Evolutionary conservation across 2,329 filamentous ascomycete genomes (phyloP).

Genomic region (Chaetomiaceae sp.): DNA sequence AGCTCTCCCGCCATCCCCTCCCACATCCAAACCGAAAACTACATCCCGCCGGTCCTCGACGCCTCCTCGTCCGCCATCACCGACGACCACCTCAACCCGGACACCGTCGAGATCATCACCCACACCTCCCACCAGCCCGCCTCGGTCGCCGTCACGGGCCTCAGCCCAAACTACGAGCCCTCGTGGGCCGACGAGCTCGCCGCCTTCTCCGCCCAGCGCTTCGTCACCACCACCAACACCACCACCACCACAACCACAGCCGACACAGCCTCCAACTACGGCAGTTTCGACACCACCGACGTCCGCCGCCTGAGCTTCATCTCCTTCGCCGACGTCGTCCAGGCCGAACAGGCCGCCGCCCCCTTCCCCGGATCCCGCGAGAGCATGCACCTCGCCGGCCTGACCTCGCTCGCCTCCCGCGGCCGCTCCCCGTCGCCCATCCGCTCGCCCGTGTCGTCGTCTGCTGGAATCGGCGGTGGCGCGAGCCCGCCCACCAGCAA

Average conservation of each 20-base stretch:
- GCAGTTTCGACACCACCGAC: constrained; percentile 70
- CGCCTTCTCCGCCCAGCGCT: constrained; percentile 44
- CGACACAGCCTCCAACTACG: constrained; percentile 70
- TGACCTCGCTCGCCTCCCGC: constrained; percentile 53
- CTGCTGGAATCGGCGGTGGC: constrained; percentile 43
- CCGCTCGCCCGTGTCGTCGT: constrained; percentile 71
- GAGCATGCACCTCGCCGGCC: constrained; percentile 62
- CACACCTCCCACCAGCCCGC: constrained; percentile 80
- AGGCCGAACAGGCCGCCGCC: constrained; percentile 59
- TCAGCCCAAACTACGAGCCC: constrained; percentile 37
- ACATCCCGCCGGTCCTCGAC: constrained; percentile 86
- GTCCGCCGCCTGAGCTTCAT: constrained; percentile 87
- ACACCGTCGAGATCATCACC: constrained; percentile 88
- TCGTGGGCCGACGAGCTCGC: constrained; percentile 55
- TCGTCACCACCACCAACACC: constrained; percentile 26
- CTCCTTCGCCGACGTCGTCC: constrained; percentile 92
- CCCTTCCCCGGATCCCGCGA: constrained; percentile 48
- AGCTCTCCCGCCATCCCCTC: constrained; percentile 82
- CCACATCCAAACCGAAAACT: constrained; percentile 90
- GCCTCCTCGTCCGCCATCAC: constrained; percentile 91
- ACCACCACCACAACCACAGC: no score
- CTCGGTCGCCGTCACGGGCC: constrained; percentile 58
- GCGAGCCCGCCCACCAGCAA: constrained; percentile 74
- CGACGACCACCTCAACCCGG: constrained; percentile 75
- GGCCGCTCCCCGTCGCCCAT: constrained; percentile 70